Conservation (phyloP, 495 filamentous ascomycete genomes). For the Talaromyces adpressus region DNA sequence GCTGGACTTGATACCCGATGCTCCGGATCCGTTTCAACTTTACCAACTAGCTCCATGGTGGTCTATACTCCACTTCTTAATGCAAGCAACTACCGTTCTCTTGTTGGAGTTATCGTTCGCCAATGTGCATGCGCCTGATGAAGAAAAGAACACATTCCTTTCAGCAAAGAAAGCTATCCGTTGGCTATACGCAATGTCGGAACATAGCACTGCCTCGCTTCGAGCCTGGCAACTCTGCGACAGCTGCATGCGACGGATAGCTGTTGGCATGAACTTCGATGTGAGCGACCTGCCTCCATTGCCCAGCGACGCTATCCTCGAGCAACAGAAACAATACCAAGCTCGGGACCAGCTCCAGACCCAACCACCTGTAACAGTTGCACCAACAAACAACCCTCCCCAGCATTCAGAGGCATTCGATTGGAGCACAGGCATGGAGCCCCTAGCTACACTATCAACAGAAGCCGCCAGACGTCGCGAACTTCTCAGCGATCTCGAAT, state of each 20-base stretch:
- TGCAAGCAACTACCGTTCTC: constrained; percentile 54
- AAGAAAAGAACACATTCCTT: constrained; percentile 38
- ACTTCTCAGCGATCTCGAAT: not conserved
- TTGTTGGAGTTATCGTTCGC: constrained; percentile 57
- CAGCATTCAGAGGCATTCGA: not conserved
- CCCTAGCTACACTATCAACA: not conserved
- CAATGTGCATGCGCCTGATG: constrained; percentile 45
- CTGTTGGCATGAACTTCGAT: constrained; percentile 35
- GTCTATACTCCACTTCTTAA: constrained; percentile 58
- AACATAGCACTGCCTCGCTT: constrained; percentile 44
- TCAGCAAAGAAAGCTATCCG: constrained; percentile 46
- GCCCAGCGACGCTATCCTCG: constrained; percentile 17
- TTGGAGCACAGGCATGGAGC: constrained; percentile 11
- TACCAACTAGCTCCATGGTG: constrained; percentile 59
- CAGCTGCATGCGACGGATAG: constrained; percentile 30
- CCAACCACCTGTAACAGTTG: not conserved
- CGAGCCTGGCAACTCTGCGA: constrained; percentile 55
- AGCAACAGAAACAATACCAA: not conserved
- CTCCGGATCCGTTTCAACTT: constrained; percentile 36
- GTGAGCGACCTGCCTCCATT: constrained; percentile 28
- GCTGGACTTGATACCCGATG: constrained; percentile 46
- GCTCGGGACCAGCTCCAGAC: not conserved
- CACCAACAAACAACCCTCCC: not conserved
- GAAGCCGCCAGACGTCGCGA: not conserved
- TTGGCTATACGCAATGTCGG: constrained; percentile 50